Base-by-base conservation (phyloP, 371 early-diverging fungal species). In the Apophysomyces variabilis region DNA sequence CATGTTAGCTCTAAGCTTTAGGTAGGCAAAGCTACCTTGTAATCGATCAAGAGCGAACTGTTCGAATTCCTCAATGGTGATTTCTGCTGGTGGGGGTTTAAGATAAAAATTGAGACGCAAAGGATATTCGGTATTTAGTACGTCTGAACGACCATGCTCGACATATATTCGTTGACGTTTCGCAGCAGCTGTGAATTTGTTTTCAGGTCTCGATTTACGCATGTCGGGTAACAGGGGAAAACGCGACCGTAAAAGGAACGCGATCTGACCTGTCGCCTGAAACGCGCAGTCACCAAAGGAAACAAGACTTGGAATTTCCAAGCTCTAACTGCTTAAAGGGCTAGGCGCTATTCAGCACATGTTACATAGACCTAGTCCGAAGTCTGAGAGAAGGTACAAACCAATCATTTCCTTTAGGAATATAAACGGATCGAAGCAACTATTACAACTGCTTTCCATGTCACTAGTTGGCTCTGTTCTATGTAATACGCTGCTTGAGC, bases 51-150 rank as follows among this genome's bases (percentile, higher is more conserved):
- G 87, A 1, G 97, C 96, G 79, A 84, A 95, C 16, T 74, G 69
- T 77, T 98, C 98, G 75, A 98, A 96, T 70, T 97, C 95, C 60
- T 90, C 92, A 65, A 96, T 88, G 60, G 90, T 93, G 69, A 97
- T 87, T 66, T 95, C 92, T 38, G 83, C 83, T 58, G 82, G 78
- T 18, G 93, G 92, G 12, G 96, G 92, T 4, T 84, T 77, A 9
- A 67, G 54, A 80, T 97, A 98, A 68, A 94, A 88, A 72, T 92
- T 91, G 61, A 97, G 89, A 13, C 92, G 84, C 64, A 76, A 71
- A 9, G 95, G 94, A 75, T 93, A 95, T 57, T 74, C 72, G 16
- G 61, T 44, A 44, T 68, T 62, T 13, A 76, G 39, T 5, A 50
- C 46, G 36, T 56, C 36, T 5, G 12, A 8, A 7, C 12, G 21